A percentile compares a stretch with the other conserved stretches of the same genome.
phyloP scores from a whole-genome alignment of 208 protist genomes.

The Porcisia hertigi region DNA sequence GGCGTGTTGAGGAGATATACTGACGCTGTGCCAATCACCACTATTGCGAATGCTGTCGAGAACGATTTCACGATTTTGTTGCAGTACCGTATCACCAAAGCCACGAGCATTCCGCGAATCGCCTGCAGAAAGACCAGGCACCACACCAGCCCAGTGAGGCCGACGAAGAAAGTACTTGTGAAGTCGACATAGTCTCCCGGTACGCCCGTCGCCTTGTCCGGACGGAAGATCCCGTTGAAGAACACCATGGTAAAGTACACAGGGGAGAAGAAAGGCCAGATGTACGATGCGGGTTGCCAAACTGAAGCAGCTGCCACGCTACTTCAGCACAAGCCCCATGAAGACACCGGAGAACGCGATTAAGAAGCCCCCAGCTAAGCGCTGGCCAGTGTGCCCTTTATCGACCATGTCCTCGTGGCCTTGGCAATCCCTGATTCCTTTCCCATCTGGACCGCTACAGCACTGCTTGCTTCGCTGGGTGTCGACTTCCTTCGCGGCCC shows the following conservation, averaged over 20 bases:
- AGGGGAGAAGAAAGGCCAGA: slow-evolving; percentile 44
- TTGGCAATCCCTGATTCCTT: neutral
- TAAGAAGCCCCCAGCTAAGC: slow-evolving; percentile 30
- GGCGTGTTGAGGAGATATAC: slow-evolving; percentile 37
- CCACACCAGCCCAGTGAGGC: slow-evolving; percentile 60
- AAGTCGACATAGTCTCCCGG: neutral
- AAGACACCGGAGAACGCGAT: slow-evolving; percentile 64
- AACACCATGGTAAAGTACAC: slow-evolving; percentile 31
- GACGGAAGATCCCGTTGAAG: neutral
- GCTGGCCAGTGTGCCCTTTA: slow-evolving; percentile 41
- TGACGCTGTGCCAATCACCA: slow-evolving; percentile 43
- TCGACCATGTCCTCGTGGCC: slow-evolving; percentile 18
- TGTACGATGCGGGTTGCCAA: slow-evolving; percentile 41
- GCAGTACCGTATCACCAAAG: slow-evolving; percentile 65
- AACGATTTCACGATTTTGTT: slow-evolving; percentile 83
- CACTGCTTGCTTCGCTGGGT: neutral
- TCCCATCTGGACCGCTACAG: neutral
- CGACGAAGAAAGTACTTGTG: slow-evolving; percentile 42
- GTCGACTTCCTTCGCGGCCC: slow-evolving; percentile 14
- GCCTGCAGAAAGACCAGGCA: slow-evolving; percentile 59
- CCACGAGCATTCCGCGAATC: slow-evolving; percentile 60
- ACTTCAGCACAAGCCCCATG: slow-evolving; percentile 66
- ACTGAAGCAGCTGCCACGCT: slow-evolving; percentile 21
- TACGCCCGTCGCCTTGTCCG: neutral
- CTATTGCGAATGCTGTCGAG: slow-evolving; percentile 49